Conservation (phyloP, 805 yeast species). For the Teunomyces barrocoloradensis region DNA sequence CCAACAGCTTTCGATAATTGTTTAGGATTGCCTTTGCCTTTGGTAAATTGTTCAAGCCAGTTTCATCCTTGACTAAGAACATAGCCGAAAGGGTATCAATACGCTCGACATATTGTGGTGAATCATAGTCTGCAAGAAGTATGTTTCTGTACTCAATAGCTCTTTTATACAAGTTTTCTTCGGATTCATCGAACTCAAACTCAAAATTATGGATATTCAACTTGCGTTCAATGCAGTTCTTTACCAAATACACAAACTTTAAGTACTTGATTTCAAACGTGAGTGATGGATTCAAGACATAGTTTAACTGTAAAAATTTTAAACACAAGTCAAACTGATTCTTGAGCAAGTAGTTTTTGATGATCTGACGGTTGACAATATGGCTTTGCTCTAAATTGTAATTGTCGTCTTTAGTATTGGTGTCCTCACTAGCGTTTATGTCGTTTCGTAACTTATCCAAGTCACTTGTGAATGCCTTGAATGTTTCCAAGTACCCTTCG, state of each 20-base stretch:
- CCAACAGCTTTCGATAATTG: conserved; percentile 18
- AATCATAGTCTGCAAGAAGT: conserved; percentile 16
- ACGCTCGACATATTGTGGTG: conserved; percentile 3
- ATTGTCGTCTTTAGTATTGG: neutral
- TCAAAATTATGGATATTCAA: conserved; percentile 13
- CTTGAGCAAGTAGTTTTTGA: conserved; percentile 40
- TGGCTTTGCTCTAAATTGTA: conserved; percentile 15
- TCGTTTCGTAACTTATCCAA: conserved; percentile 18
- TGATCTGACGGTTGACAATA: conserved; percentile 34
- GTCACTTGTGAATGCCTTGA: conserved; percentile 32
- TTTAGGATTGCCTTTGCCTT: conserved; percentile 18
- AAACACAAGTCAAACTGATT: conserved; percentile 47
- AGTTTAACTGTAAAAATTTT: conserved; percentile 33
- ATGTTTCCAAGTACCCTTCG: conserved; percentile 38
- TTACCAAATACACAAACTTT: conserved; percentile 23
- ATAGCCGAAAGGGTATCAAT: conserved; percentile 22
- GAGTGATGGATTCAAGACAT: conserved; percentile 11
- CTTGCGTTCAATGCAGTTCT: conserved; percentile 18
- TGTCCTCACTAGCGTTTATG: neutral
- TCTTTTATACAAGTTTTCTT: conserved; percentile 15
- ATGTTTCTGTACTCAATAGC: conserved; percentile 17
- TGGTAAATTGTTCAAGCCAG: conserved; percentile 21
- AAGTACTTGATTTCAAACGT: conserved; percentile 26
- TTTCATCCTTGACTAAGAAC: conserved; percentile 19
- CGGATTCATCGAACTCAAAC: conserved; percentile 14